Evolutionary conservation across 306 rosid genomes (phyloP), one percentile per base, ranked within the genome.

Genomic region (Clitoria ternatea): DNA sequence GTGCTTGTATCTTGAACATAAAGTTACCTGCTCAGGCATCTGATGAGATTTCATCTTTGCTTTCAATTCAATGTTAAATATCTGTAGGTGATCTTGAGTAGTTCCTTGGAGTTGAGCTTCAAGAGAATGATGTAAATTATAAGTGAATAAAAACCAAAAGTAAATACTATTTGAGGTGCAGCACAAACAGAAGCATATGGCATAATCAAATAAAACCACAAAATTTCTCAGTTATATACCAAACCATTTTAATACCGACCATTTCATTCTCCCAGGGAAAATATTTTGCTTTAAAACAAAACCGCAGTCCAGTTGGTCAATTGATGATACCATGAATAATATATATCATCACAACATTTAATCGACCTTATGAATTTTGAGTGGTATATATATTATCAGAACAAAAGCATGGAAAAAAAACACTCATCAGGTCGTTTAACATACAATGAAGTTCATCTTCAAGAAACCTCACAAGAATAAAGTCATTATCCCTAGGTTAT

Each of bases 31-130:
- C 87, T 95, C 99, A 13, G 99, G 92, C 99, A 95, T 89, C 77
- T 87, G 84, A 82, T 91, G 67, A 5, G 99, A 95, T 79, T 95
- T 95, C 89, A 95, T 78, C 83, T 91, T 95, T 19, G 99, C 81
- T 83, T 95, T 95, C 95, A 86, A 61, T 87, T 95, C 99, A 49
- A 95, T 95, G 79, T 95, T 95, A 74, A 95, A 95, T 73, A 95
- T 91, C 77, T 95, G 99, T 14, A 95, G 84, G 85, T 95, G 99
- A 74, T 95, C 99, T 81, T 95, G 99, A 77, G 82, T 95, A 18
- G 99, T 87, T 67, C 99, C 99, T 84, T 89, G 99, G 39, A 91
- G 96, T 91, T 89, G 97, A 47, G 99, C 99, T 95, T 43, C 85
- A 83, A 29, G 70, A 69, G 24, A 76, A 69, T 2, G 20, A 45